phyloP scores from a whole-genome alignment of 768 basidiomycete genomes.

The Thelephora ganbajun region DNA sequence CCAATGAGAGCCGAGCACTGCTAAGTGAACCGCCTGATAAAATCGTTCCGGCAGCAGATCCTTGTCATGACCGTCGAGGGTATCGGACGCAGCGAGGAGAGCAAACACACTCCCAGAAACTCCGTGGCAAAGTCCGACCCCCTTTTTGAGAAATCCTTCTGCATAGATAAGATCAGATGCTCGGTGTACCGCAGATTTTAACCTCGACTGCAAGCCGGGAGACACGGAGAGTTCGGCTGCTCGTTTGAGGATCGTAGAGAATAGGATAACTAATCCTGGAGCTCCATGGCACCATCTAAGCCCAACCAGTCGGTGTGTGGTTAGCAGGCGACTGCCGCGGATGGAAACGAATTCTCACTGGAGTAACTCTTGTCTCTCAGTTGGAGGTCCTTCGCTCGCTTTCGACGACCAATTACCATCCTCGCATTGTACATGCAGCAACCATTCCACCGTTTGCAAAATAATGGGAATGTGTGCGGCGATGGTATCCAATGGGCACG shows the following conservation, averaged over 20 bases:
- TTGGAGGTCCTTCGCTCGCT: constrained; percentile 8
- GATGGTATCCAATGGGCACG: constrained; percentile 24
- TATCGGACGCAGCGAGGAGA: constrained; percentile 32
- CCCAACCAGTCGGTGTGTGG: background rate
- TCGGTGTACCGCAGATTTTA: constrained; percentile 21
- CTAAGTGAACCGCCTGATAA: constrained; percentile 30
- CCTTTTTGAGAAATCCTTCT: constrained; percentile 37
- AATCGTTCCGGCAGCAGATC: background rate
- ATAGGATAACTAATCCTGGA: constrained; percentile 31
- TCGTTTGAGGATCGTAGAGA: constrained; percentile 28
- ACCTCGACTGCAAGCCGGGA: constrained; percentile 12
- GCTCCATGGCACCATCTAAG: constrained; percentile 49
- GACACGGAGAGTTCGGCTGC: constrained; percentile 12
- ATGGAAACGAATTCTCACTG: too few relatives aligned
- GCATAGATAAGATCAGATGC: constrained; percentile 32
- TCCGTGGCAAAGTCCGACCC: constrained; percentile 48
- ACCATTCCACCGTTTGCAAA: constrained; percentile 31
- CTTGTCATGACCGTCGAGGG: constrained; percentile 18
- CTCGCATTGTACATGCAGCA: constrained; percentile 28
- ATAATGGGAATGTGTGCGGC: constrained; percentile 26
- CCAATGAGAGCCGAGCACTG: constrained; percentile 27
- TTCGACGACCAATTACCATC: constrained; percentile 41
- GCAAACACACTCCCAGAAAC: constrained; percentile 40
- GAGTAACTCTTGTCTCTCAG: too few relatives aligned
- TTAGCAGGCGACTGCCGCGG: background rate